A percentile compares a stretch with the other conserved stretches of the same genome.
These are phyloP conservation scores for Stylosanthes scabra DNA, from an alignment of 331 rosid genomes.

Conservation along the genomic window DNA sequence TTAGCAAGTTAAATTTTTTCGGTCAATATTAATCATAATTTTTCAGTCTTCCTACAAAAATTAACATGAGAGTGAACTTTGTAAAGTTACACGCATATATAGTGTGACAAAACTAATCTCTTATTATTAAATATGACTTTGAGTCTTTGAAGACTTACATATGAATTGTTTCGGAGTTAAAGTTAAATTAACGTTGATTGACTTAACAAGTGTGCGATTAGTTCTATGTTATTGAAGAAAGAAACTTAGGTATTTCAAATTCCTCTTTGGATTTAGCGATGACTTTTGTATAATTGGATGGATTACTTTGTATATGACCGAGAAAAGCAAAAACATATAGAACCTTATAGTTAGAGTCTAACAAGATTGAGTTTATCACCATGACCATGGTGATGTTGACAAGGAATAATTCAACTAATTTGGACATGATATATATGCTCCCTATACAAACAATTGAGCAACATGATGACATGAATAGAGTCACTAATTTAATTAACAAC, in stretches of 20 bases:
- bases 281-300: constrained; percentile 23
- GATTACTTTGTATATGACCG: background rate
- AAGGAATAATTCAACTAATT: constrained; percentile 28
- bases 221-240: constrained; percentile 1
- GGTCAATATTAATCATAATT: no score
- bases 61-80: no score
- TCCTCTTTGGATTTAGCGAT: constrained; percentile 19
- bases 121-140: no score
- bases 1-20: no score
- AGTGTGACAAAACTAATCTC: no score
- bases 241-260: constrained; percentile 26
- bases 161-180: background rate
- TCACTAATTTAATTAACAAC: background rate
- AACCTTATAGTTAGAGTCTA: constrained; percentile 26
- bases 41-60: no score
- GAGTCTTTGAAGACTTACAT: background rate
- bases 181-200: background rate
- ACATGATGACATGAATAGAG: constrained; percentile 3
- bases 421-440: constrained; percentile 18
- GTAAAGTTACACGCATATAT: no score
- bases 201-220: background rate
- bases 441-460: constrained; percentile 21
- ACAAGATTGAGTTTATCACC: constrained; percentile 34
- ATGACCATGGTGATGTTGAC: constrained; percentile 50
- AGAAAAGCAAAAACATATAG: constrained; percentile 32